Percentiles rank a stretch among this genome's conserved stretches.
Conservation (phyloP, 768 basidiomycete genomes). For the Cyathus striatus region DNA sequence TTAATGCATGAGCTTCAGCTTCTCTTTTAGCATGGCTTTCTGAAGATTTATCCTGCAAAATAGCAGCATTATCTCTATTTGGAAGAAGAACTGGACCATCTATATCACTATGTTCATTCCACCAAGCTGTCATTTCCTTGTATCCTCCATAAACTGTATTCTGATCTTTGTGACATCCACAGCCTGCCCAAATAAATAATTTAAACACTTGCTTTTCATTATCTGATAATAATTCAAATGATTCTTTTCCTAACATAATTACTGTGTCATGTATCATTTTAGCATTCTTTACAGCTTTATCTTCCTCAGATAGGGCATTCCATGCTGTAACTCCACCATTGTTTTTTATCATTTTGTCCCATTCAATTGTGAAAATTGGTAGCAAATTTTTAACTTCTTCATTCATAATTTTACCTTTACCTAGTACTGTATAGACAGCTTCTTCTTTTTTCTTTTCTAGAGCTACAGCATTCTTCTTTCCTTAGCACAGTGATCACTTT, state of each 20-base stretch:
- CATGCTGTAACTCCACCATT: conserved; percentile 10
- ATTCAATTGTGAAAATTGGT: conserved; percentile 3
- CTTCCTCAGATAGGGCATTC: conserved; percentile 5
- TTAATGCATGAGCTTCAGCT: neutral
- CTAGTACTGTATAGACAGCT: conserved; percentile 14
- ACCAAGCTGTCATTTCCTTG: conserved; percentile 9
- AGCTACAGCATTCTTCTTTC: conserved; percentile 20
- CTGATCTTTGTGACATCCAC: conserved; percentile 27
- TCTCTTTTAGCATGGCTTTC: conserved; percentile 6
- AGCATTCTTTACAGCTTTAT: conserved; percentile 7
- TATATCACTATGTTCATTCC: conserved; percentile 11
- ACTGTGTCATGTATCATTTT: conserved; percentile 8
- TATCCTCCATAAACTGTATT: conserved; percentile 23
- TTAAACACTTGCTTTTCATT: conserved; percentile 9
- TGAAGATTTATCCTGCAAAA: neutral
- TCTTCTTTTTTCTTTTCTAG: conserved; percentile 11
- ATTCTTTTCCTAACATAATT: conserved; percentile 8
- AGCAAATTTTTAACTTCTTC: conserved; percentile 6
- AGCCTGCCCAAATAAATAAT: conserved; percentile 25
- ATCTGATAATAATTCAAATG: conserved; percentile 7
- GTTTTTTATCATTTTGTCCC: conserved; percentile 8
- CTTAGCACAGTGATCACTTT: conserved; percentile 17
- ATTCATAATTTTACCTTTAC: conserved; percentile 14
- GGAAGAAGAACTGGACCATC: conserved; percentile 16
- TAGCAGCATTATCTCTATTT: conserved; percentile 21